Evolutionary conservation across 306 rosid genomes (phyloP).

Genomic region (Vigna reflexopilosa): DNA sequence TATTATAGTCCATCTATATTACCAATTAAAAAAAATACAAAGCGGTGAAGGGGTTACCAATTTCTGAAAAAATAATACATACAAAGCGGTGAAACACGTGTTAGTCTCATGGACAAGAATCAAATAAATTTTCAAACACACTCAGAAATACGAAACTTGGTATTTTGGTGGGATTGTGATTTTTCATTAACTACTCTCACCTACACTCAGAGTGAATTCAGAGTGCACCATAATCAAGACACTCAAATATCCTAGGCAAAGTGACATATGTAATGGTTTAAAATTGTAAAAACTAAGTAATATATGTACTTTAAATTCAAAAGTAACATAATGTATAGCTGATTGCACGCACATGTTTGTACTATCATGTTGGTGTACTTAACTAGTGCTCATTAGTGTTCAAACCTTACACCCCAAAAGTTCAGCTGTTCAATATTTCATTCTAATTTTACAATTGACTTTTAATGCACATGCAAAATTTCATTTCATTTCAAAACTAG

Average conservation of each 20-base stretch:
- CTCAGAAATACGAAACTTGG: slow-evolving; percentile 37
- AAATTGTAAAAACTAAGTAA: no score
- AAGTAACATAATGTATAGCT: no score
- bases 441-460: neutral
- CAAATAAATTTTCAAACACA: no score
- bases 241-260: neutral
- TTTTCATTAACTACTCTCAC: slow-evolving; percentile 36
- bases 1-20: no score
- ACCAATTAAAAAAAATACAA: no score
- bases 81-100: no score
- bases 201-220: slow-evolving; percentile 6
- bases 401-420: neutral
- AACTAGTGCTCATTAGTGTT: neutral
- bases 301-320: no score
- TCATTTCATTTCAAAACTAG: neutral
- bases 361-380: neutral
- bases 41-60: no score
- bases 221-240: neutral
- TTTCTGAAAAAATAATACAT: no score
- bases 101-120: no score
- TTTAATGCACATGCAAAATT: neutral
- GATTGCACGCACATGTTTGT: no score
- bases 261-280: no score
- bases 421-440: neutral
- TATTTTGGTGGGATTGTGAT: slow-evolving; percentile 31